Evolutionary conservation across 441 rosid genomes (phyloP), one percentile per base, ranked within the genome.

Genomic region (Pelargonium cotyledonis): DNA sequence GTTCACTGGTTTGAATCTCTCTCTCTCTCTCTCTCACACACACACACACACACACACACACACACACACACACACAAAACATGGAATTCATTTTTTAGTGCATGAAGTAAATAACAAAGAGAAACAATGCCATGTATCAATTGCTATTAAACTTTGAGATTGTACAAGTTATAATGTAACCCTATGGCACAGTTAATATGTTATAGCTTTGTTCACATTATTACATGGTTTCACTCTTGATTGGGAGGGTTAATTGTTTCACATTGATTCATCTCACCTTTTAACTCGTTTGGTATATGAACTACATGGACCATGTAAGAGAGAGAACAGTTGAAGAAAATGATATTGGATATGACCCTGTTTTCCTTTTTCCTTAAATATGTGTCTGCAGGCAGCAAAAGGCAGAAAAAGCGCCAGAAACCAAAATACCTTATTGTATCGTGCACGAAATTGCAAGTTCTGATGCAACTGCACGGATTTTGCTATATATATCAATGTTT

Each of bases 371-470:
- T 7, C 18, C n/a, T 55, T 7, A 55, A 55, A n/a, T 55, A 55
- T 55, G 23, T 55, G 15, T 11, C n/a, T 6, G 21, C 64, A 8
- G 26, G 60, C 64, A 1, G 26, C 31, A 60, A 58, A 16, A 58
- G 26, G 63, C 19, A 16, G 63, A 58, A 58, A 18, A 4, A 1
- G 29, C 14, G 6, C 35, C 29, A 8, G 12, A 60, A 23, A 21
- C 64, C 64, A 60, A 60, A 38, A 26, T 60, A 26, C 38, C 29
- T 60, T 60, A 9, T 60, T 60, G 64, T 60, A 9, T 21, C 12
- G 8, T 58, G 18, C 19, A 58, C 31, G 19, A 58, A n/a, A 9
- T n/a, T 9, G 60, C 19, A 15, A 60, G 29, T 10, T 19, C n/a
- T 9, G 10, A 8, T 60, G 38, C 35, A 60, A 11, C 64, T 60